These are phyloP conservation scores for Thelonectria rubi DNA, from an alignment of 2,329 filamentous ascomycete species.

Conservation along the genomic window DNA sequence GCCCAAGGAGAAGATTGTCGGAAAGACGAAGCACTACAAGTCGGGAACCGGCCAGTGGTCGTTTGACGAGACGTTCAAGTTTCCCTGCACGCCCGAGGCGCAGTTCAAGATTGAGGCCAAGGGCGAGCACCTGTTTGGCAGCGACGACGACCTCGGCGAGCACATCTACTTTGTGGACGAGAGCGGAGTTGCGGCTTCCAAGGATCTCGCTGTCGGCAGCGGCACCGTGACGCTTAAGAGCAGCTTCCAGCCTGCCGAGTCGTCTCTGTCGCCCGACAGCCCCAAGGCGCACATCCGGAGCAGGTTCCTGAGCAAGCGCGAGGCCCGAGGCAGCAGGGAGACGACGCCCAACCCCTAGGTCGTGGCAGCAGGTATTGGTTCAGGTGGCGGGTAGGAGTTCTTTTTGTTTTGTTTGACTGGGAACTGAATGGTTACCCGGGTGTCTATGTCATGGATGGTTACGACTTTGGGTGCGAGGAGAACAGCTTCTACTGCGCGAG, in stretches of 20 bases:
- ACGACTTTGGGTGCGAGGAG: constrained; percentile 17
- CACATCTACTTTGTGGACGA: constrained; percentile 93
- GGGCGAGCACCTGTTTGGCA: constrained; percentile 84
- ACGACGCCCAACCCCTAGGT: constrained; percentile 48
- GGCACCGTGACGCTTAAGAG: constrained; percentile 79
- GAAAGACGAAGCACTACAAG: constrained; percentile 94
- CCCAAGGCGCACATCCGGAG: constrained; percentile 59
- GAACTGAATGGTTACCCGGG: not conserved
- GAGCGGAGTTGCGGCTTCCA: constrained; percentile 71
- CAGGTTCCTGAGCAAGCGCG: constrained; percentile 65
- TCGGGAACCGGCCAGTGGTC: constrained; percentile 69
- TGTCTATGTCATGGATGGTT: constrained; percentile 7
- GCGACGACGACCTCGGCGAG: constrained; percentile 86
- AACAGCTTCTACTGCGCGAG: constrained; percentile 6
- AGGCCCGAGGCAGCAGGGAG: constrained; percentile 56
- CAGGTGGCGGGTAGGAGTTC: constrained; percentile 1
- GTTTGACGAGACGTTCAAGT: constrained; percentile 83
- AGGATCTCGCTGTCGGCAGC: constrained; percentile 76
- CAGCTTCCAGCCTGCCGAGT: constrained; percentile 68
- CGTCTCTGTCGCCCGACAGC: constrained; percentile 53
- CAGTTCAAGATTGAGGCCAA: constrained; percentile 89
- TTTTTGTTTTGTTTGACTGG: constrained; percentile 1
- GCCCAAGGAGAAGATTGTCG: constrained; percentile 78
- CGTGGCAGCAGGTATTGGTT: not conserved
- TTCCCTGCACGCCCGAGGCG: constrained; percentile 80